A percentile compares a stretch with the other conserved stretches of the same genome.
Conservation (phyloP, 208 protist genomes). For the Crithidia expoeki region DNA sequence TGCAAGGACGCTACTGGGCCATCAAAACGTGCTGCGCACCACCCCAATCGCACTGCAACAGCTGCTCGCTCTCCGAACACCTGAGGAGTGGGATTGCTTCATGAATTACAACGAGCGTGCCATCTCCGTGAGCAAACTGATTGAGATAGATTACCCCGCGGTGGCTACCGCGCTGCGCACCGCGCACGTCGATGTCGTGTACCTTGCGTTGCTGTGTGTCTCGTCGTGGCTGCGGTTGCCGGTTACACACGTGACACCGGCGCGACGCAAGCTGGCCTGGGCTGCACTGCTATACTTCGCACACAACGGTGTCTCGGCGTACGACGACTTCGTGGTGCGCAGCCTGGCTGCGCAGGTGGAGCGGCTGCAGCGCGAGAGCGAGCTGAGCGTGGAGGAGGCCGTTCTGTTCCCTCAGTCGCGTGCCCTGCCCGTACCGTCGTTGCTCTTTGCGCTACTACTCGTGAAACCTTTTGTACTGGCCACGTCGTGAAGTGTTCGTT, state of each 20-base stretch:
- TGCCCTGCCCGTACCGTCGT: slow-evolving; percentile 32
- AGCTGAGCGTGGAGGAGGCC: slow-evolving; percentile 8
- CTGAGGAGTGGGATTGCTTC: slow-evolving; percentile 33
- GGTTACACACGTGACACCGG: slow-evolving; percentile 23
- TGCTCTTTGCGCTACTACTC: slow-evolving; percentile 35
- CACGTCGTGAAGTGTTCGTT: too few species aligned
- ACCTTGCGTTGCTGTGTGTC: slow-evolving; percentile 52
- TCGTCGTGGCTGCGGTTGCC: slow-evolving; percentile 46
- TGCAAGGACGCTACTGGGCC: slow-evolving; percentile 9
- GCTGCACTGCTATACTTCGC: slow-evolving; percentile 33
- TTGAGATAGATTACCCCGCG: slow-evolving; percentile 11
- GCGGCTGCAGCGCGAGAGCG: slow-evolving; percentile 21
- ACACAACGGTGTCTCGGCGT: slow-evolving; percentile 23
- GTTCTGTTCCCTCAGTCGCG: slow-evolving; percentile 22
- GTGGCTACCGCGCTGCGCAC: slow-evolving; percentile 18
- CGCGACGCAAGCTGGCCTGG: slow-evolving; percentile 29
- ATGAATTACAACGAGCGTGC: slow-evolving; percentile 12
- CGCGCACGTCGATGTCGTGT: slow-evolving; percentile 49
- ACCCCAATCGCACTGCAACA: slow-evolving; percentile 9
- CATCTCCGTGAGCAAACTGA: slow-evolving; percentile 16
- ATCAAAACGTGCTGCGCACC: slow-evolving; percentile 13
- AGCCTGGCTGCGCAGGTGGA: slow-evolving; percentile 34
- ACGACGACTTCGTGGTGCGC: slow-evolving; percentile 34
- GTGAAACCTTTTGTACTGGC: slow-evolving; percentile 36
- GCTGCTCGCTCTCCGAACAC: slow-evolving; percentile 21